Evolutionary conservation across 352 stramenopile genomes (phyloP).

Genomic region (Phytophthora melonis): DNA sequence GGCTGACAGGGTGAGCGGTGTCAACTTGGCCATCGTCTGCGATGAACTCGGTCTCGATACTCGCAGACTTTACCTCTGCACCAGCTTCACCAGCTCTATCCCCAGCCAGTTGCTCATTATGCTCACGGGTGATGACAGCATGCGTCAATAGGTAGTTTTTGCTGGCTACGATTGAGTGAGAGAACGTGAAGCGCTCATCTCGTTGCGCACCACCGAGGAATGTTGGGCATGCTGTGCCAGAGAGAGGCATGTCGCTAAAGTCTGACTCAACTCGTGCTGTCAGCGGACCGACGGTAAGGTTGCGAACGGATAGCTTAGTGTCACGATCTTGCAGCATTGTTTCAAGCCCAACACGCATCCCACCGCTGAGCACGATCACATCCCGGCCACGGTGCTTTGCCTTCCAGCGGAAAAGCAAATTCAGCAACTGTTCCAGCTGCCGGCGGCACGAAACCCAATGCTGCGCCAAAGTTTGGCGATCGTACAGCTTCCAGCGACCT

Average conservation of each 20-base stretch:
- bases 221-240: slow-evolving; percentile 60
- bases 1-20: slow-evolving; percentile 48
- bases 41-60: slow-evolving; percentile 60
- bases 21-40: slow-evolving; percentile 39
- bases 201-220: slow-evolving; percentile 42
- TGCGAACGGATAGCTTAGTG: slow-evolving; percentile 60
- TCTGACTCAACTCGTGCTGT: slow-evolving; percentile 63
- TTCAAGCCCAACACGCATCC: slow-evolving; percentile 69
- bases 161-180: slow-evolving; percentile 46
- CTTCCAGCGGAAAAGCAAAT: slow-evolving; percentile 83
- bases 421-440: slow-evolving; percentile 75
- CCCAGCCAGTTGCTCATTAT: slow-evolving; percentile 3
- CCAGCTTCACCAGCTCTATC: neutral
- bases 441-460: slow-evolving; percentile 78
- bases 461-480: slow-evolving; percentile 56
- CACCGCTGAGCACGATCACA: slow-evolving; percentile 74
- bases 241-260: slow-evolving; percentile 49
- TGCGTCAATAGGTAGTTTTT: slow-evolving; percentile 74
- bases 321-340: slow-evolving; percentile 64
- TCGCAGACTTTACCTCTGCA: slow-evolving; percentile 33
- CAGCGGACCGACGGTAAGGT: slow-evolving; percentile 69
- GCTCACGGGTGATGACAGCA: slow-evolving; percentile 34
- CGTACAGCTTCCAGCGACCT: slow-evolving; percentile 63
- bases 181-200: slow-evolving; percentile 71
- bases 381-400: slow-evolving; percentile 73